Evolutionary conservation across 306 rosid genomes (phyloP).

Genomic region (Cicer chorassanicum): DNA sequence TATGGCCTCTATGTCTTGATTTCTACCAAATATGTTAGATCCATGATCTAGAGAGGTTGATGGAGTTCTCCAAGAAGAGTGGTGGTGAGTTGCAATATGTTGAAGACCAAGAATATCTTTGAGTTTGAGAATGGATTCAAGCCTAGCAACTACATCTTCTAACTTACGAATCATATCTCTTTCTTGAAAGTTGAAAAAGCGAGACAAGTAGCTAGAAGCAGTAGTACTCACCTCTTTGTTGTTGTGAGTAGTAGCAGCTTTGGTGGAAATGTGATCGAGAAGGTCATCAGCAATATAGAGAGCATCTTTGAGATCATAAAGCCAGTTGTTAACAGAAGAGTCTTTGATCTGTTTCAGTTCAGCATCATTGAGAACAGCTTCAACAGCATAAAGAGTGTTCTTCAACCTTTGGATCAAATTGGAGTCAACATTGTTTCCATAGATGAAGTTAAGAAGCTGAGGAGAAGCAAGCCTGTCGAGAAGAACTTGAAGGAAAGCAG

Average conservation of each 20-base stretch:
- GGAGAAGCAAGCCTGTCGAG: slow-evolving; percentile 18
- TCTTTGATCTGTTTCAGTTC: slow-evolving; percentile 42
- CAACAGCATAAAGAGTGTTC: slow-evolving; percentile 4
- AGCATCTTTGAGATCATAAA: slow-evolving; percentile 42
- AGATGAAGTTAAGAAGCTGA: background rate
- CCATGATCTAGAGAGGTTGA: too few species aligned
- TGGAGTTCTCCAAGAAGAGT: too few species aligned
- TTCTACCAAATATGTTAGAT: too few species aligned
- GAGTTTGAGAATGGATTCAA: too few species aligned
- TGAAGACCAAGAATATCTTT: too few species aligned
- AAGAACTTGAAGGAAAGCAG: slow-evolving; percentile 13
- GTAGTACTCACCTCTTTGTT: background rate
- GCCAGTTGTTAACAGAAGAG: slow-evolving; percentile 43
- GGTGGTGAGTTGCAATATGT: too few species aligned
- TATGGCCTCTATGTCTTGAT: background rate
- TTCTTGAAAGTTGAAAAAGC: too few species aligned
- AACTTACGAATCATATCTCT: too few species aligned
- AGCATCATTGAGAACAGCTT: slow-evolving; percentile 43
- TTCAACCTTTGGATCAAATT: slow-evolving; percentile 28
- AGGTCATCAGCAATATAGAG: slow-evolving; percentile 18
- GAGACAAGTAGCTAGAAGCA: too few species aligned
- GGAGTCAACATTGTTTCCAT: background rate
- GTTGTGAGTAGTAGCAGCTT: background rate
- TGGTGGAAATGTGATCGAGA: slow-evolving; percentile 7
- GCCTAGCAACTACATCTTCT: too few species aligned